Base-by-base conservation (phyloP, 148 eudicot genomes). In the Gaultheria prostrata region DNA sequence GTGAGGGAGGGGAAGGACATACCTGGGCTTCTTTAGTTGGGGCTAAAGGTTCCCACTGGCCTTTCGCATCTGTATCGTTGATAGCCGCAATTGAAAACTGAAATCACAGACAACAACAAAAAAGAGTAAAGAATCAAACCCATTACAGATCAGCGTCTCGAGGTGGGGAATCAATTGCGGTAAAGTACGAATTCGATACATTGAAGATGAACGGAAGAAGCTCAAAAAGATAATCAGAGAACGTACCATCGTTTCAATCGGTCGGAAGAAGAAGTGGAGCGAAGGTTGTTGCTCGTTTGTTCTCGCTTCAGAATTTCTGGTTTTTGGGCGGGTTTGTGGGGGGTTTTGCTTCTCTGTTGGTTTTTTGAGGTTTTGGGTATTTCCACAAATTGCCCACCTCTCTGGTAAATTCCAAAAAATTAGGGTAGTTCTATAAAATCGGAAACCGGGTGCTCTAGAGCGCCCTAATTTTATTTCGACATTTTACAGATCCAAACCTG, bases 1-100 rank as follows among this genome's bases (percentile, higher is more conserved):
- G 43, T 39, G 6, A 39, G 43, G 43, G 43, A 12, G 35, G 17
- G 17, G 33, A 81, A 57, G 56, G 46, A 51, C 20, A 75, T 88
- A 80, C 99, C 95, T 92, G 98, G 75, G 99, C 99, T 97, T 97
- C 99, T 92, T 94, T 97, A 30, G 99, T 92, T 24, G 98, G 99
- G 82, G 99, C 99, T 77, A 96, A 84, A 67, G 99, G 99, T 82
- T 94, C 94, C 95, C 98, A 93, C 56, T 91, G 89, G 67, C 87
- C 88, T 82, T 83, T 89, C 18, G 98, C 91, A 82, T 92, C 95
- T 9, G 92, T 87, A 84, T 94, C 99, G 80, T 97, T 97, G 33
- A 97, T 94, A 45, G 99, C 98, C 76, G 97, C 90, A 86, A 97
- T 94, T 69, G 99, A 89, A 81, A 97, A 97, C 99, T 97, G 89